Evolutionary conservation across 352 stramenopile genomes (phyloP).

Genomic region (Paralagenidium karlingii): DNA sequence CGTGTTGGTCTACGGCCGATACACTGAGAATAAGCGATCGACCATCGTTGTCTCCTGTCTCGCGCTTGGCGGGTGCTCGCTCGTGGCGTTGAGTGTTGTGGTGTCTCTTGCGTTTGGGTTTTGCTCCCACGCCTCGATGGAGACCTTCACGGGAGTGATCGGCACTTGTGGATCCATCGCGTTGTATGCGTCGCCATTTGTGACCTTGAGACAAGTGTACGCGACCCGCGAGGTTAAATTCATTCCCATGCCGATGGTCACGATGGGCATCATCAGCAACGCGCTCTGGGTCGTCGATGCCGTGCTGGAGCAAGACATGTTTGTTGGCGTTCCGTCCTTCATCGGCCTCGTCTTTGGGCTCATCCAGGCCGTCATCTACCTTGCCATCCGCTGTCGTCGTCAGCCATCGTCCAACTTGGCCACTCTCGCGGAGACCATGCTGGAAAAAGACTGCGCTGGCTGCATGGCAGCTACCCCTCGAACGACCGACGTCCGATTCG

Average conservation of each 20-base stretch:
- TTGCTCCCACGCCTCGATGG: conserved; percentile 7
- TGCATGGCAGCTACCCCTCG: too few species aligned
- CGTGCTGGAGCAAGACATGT: conserved; percentile 19
- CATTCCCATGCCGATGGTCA: conserved; percentile 41
- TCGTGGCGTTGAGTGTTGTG: too few species aligned
- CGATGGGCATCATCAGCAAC: conserved; percentile 38
- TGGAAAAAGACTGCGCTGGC: too few species aligned
- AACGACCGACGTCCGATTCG: too few species aligned
- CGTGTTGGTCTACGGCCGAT: conserved; percentile 9
- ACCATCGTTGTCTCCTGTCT: not conserved
- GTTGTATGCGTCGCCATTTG: conserved; percentile 46
- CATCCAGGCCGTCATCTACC: too few species aligned
- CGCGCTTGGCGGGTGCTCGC: not conserved
- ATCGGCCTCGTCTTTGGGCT: too few species aligned
- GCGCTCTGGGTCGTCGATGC: conserved; percentile 37
- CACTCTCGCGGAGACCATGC: too few species aligned
- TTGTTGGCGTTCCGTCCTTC: too few species aligned
- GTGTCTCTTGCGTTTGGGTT: too few species aligned
- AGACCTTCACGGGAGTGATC: conserved; percentile 19
- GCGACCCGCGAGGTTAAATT: conserved; percentile 29
- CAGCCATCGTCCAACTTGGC: too few species aligned
- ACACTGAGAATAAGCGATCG: not conserved
- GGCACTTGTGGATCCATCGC: conserved; percentile 24
- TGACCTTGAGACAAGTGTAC: conserved; percentile 30
- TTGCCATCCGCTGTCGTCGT: too few species aligned